phyloP scores from a whole-genome alignment of 192 early-diverging fungal genomes.

The Umbelopsis sp. region DNA sequence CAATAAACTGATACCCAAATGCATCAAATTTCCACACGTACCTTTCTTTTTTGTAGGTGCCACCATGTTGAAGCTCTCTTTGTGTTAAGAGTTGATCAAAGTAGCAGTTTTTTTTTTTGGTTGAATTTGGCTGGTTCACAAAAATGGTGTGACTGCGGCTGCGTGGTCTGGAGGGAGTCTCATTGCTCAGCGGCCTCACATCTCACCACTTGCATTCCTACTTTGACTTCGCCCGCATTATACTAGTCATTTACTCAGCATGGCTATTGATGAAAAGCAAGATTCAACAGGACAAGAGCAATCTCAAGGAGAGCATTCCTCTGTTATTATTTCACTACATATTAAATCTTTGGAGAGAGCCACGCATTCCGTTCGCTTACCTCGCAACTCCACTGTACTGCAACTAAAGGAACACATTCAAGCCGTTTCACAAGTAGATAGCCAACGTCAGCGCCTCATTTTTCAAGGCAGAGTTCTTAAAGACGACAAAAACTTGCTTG shows the following conservation, averaged over 20 bases:
- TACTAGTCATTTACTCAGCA: neutral
- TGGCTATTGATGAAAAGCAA: conserved; percentile 14
- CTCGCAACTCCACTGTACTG: conserved; percentile 42
- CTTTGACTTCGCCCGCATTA: neutral
- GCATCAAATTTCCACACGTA: neutral
- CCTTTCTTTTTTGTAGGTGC: conserved; percentile 17
- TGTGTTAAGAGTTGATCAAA: neutral
- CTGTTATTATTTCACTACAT: conserved; percentile 18
- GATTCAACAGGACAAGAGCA: neutral
- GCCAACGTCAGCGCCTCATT: conserved; percentile 50
- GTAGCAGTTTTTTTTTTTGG: neutral
- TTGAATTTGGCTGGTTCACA: neutral
- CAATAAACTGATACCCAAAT: no score
- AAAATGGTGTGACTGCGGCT: neutral
- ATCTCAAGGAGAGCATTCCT: conserved; percentile 4
- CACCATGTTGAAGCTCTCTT: neutral
- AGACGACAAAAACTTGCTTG: conserved; percentile 43
- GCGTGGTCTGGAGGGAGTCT: neutral
- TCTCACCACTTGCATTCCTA: neutral
- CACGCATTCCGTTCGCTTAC: conserved; percentile 42
- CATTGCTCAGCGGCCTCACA: neutral
- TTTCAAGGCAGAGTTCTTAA: conserved; percentile 49
- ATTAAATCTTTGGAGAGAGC: conserved; percentile 32
- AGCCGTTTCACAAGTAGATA: conserved; percentile 39
- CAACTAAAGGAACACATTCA: conserved; percentile 47